Conservation (phyloP, 1,284 basidiomycete species). For the Ceratobasidium sp. region DNA sequence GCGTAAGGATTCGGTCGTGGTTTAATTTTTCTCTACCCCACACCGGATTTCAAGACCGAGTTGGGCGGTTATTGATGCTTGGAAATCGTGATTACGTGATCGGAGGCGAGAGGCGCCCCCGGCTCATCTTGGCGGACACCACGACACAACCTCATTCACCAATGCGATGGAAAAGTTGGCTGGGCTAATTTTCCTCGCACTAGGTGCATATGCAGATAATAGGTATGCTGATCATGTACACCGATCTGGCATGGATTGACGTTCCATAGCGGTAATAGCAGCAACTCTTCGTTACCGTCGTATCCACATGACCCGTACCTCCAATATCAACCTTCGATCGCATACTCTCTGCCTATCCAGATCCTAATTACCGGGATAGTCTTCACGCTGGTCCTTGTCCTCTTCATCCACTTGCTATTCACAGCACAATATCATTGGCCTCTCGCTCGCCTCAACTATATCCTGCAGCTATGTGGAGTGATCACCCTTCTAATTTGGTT, state of each 20-base stretch:
- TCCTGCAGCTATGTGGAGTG: conserved; percentile 84
- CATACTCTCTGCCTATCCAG: conserved; percentile 88
- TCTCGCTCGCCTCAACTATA: conserved; percentile 88
- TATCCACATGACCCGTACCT: conserved; percentile 71
- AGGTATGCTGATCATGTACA: background rate
- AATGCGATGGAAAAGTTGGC: conserved; percentile 32
- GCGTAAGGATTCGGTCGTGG: too few relatives aligned
- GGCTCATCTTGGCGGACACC: conserved; percentile 3
- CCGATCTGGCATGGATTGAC: background rate
- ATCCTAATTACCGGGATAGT: conserved; percentile 86
- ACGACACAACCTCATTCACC: conserved; percentile 4
- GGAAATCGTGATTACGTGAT: conserved; percentile 2
- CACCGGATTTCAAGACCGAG: too few relatives aligned
- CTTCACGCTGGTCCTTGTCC: conserved; percentile 83
- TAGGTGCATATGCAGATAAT: conserved; percentile 22
- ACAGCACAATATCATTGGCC: conserved; percentile 97
- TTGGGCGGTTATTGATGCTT: background rate
- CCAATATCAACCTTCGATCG: conserved; percentile 73
- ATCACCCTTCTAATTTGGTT: conserved; percentile 77
- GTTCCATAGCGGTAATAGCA: background rate
- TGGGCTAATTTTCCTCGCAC: background rate
- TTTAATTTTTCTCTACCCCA: too few relatives aligned
- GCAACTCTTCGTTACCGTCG: background rate
- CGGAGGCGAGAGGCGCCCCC: background rate
- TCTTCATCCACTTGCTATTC: conserved; percentile 90